Base-by-base conservation (phyloP, 1,284 basidiomycete genomes). In the Cryptococcus sp. region DNA sequence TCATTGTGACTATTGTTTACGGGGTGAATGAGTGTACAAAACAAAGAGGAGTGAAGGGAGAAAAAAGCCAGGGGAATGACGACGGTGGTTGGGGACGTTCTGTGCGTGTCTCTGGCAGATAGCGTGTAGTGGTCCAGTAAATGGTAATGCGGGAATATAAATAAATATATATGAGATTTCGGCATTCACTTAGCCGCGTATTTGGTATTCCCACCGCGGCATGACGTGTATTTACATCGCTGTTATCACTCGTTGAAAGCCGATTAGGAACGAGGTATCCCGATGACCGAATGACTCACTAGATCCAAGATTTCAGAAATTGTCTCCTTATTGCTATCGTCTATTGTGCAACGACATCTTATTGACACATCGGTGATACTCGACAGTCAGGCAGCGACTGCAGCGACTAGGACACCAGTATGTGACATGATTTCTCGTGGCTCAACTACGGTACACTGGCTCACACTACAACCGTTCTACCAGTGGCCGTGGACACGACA, bases 401-500 rank as follows among this genome's bases (percentile, higher is more conserved):
- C 30, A 35, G 30, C 10, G 30, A 35, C 30, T 5, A 35, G 30
- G 13, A 13, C 8, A 35, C 30, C 30, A 35, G 30, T 35, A 35
- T 35, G 30, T 27, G 27, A 47, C 22, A 22, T n/a, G 45, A 16
- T 22, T 13, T 27, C 22, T 8, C 2, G 3, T 23, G 1, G 22
- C 16, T 23, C 45, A 47, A 4, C 19, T 27, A 22, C 19, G 1
- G n/a, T n/a, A 50, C 48, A 35, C 30, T 35, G 13, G 30, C 30
- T 22, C 42, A 45, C 42, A n/a, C 8, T 45, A 10, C 8, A 19
- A 5, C 22, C 42, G n/a, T n/a, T 15, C 16, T 5, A 13, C 39
- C 45, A 57, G 59, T 79, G 77, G 78, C 78, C 1, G 69, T 58
- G 22, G 75, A 80, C 52, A 70, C 71, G 17, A 58, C 68, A 0